phyloP scores from a whole-genome alignment of 2,329 filamentous ascomycete species.

The Xylariales sp. region DNA sequence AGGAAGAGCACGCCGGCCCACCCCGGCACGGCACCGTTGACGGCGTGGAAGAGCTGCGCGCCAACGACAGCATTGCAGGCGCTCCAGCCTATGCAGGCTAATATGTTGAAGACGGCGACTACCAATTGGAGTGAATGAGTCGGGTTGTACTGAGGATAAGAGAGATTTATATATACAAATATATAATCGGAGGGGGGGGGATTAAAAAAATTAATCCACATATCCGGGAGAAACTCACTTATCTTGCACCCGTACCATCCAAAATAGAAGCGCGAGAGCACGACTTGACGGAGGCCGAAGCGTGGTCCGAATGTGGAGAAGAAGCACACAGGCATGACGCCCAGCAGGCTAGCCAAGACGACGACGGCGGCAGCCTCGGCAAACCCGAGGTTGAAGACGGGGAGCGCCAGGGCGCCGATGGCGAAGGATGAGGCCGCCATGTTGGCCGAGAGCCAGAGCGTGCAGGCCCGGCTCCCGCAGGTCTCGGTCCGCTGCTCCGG shows the following conservation, averaged over 20 bases:
- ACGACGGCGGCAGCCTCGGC: conserved; percentile 68
- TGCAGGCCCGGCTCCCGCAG: conserved; percentile 63
- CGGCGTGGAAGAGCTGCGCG: conserved; percentile 70
- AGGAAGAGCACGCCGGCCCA: conserved; percentile 74
- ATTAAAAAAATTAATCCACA: not conserved
- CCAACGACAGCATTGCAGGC: conserved; percentile 77
- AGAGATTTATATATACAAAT: too few relatives aligned
- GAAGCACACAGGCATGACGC: conserved; percentile 68
- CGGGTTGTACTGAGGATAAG: conserved; percentile 8
- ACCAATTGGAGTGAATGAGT: conserved; percentile 12
- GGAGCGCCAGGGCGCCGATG: conserved; percentile 66
- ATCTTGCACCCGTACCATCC: conserved; percentile 68
- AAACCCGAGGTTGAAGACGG: conserved; percentile 67
- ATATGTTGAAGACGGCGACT: conserved; percentile 66
- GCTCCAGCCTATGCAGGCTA: conserved; percentile 72
- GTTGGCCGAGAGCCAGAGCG: conserved; percentile 76
- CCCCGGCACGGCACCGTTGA: conserved; percentile 66
- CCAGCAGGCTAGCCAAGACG: conserved; percentile 71
- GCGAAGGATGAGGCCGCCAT: conserved; percentile 75
- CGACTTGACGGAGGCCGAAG: conserved; percentile 76
- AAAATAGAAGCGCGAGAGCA: conserved; percentile 74
- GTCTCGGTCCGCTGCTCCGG: conserved; percentile 63
- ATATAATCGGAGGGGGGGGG: not conserved
- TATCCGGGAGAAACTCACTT: conserved; percentile 46
- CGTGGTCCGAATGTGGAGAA: conserved; percentile 73